phyloP scores from a whole-genome alignment of 202 grass and related monocot species.

The Digitaria exilis region DNA sequence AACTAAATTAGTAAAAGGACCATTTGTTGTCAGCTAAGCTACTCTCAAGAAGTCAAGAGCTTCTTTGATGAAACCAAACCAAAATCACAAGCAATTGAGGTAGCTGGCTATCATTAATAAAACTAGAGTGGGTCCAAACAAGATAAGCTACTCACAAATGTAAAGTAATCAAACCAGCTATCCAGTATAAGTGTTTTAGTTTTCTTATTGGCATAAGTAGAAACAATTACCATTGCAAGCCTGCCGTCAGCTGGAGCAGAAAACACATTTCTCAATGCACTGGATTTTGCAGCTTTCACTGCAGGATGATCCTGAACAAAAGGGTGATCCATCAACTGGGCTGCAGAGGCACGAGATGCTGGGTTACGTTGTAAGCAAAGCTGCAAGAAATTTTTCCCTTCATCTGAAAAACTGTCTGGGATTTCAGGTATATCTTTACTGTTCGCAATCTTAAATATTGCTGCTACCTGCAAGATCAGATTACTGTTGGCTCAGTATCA shows the following conservation, averaged over 20 bases:
- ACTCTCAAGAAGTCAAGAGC: background rate
- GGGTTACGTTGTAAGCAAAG: slow-evolving; percentile 86
- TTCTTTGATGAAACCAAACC: slow-evolving; percentile 3
- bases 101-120: background rate
- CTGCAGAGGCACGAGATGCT: slow-evolving; percentile 68
- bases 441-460: slow-evolving; percentile 98
- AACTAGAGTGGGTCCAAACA: slow-evolving; percentile 1
- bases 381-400: slow-evolving; percentile 79
- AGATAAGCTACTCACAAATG: background rate
- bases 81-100: background rate
- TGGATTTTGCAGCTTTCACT: slow-evolving; percentile 53
- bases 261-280: slow-evolving; percentile 44
- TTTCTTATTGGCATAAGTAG: slow-evolving; percentile 7
- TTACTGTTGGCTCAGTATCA: slow-evolving; percentile 15
- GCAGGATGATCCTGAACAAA: slow-evolving; percentile 83
- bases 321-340: slow-evolving; percentile 76
- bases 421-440: slow-evolving; percentile 96
- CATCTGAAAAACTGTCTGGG: slow-evolving; percentile 64
- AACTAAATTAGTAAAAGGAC: background rate
- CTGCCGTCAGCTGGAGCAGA: slow-evolving; percentile 47
- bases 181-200: background rate
- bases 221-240: slow-evolving; percentile 41
- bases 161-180: slow-evolving; percentile 1
- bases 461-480: slow-evolving; percentile 72
- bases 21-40: slow-evolving; percentile 18